Evolutionary conservation across 2,329 filamentous ascomycete genomes (phyloP), one percentile per base, ranked within the genome.

Genomic region (Chaetomiaceae sp.): DNA sequence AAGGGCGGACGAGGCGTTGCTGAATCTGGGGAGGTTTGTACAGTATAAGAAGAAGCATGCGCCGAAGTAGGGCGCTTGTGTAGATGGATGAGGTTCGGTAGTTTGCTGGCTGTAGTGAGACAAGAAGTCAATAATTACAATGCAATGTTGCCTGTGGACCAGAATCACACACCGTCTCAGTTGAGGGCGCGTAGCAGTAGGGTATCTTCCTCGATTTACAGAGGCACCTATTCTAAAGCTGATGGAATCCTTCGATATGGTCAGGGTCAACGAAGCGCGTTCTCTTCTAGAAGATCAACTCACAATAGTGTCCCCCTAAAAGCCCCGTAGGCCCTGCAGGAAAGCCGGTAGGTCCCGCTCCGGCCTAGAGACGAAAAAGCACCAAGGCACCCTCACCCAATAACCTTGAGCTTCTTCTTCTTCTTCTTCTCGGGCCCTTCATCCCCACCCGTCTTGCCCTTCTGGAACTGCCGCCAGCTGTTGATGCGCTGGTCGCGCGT

Each of bases 391-490:
- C 4, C 37, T 74, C 65, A 83, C 31, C 80, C 81, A 54, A 84
- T 81, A 1, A 79, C 79, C 76, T 84, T 84, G 49, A 82, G 72
- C 76, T 89, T 88, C 76, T 88, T 88, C 71, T 84, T 81, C 70
- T 84, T 85, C 73, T 84, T 85, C 71, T 80, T 80, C 19, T 65
- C 70, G 68, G 70, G 61, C 20, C 58, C 62, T 6, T 68, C 53
- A 17, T 33, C 38, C n/a, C 22, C 53, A 15, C 36, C 20, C 34
- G 74, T 77, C 71, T 80, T 84, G 57, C 81, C 82, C 74, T 95
- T 94, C 69, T 94, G 85, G 66, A 95, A 99, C 61, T 91, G 83
- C 53, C 94, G 82, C 94, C 94, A 99, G 70, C 88, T 96, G 60
- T 85, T 89, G 71, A 99, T 97, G 60, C 94, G 81, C 72, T 90